phyloP scores from a whole-genome alignment of 352 stramenopile genomes.

The Phytophthora litchii region DNA sequence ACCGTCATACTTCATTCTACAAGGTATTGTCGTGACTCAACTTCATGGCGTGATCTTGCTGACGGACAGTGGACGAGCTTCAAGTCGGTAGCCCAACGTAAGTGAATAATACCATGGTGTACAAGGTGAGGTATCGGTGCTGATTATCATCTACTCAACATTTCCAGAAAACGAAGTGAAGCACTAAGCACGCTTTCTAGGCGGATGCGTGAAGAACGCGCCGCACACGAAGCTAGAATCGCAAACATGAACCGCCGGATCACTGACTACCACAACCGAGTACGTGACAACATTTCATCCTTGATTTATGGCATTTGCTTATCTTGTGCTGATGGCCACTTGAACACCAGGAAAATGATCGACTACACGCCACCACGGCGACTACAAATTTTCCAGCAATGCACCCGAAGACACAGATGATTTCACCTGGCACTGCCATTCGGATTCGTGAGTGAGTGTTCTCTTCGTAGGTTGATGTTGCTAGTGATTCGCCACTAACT shows the following conservation, averaged over 20 bases:
- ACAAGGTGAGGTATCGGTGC: background rate
- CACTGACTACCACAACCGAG: constrained; percentile 75
- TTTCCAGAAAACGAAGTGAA: constrained; percentile 53
- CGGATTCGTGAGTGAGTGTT: constrained; percentile 69
- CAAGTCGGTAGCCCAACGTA: constrained; percentile 55
- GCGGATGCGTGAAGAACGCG: constrained; percentile 61
- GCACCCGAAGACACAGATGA: constrained; percentile 77
- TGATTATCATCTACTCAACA: background rate
- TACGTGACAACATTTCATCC: constrained; percentile 15
- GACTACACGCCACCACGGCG: constrained; percentile 63
- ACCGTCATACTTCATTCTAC: background rate
- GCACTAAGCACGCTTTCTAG: constrained; percentile 59
- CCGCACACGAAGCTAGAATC: constrained; percentile 64
- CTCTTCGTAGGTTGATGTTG: background rate
- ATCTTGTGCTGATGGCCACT: constrained; percentile 5
- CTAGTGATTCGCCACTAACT: background rate
- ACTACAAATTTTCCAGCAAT: constrained; percentile 84
- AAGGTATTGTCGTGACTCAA: background rate
- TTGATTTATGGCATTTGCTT: background rate
- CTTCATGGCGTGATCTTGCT: background rate
- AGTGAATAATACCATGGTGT: background rate
- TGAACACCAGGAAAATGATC: constrained; percentile 55
- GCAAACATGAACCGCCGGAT: constrained; percentile 88
- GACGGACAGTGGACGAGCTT: constrained; percentile 47
- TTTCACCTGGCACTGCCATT: constrained; percentile 60